Conservation (phyloP, 1,139 yeast genomes). For the Casaregolazyma suthepensis region DNA sequence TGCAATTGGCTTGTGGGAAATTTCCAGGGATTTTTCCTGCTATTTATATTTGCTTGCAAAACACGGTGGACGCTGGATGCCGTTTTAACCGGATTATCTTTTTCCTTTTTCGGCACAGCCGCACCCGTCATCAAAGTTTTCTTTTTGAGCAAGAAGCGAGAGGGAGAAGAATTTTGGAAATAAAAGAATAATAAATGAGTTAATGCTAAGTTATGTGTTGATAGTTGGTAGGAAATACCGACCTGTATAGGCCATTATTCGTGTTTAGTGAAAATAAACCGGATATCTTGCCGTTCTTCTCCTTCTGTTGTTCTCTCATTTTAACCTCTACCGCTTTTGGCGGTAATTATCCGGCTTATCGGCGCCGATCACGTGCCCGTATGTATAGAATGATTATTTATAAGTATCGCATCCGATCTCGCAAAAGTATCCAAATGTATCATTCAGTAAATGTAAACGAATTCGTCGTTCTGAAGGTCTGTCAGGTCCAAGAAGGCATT, state of each 20-base stretch:
- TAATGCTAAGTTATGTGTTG: no score
- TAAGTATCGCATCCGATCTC: not conserved
- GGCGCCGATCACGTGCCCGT: not conserved
- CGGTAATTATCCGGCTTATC: not conserved
- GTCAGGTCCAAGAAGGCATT: slow-evolving; percentile 42
- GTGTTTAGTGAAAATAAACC: no score
- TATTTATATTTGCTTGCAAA: not conserved
- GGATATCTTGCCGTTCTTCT: no score
- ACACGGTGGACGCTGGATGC: not conserved
- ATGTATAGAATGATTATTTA: not conserved
- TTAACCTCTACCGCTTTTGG: not conserved
- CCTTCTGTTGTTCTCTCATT: not conserved
- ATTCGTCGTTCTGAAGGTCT: slow-evolving; percentile 42
- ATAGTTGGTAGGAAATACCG: no score
- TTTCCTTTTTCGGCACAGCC: not conserved
- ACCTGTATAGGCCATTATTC: no score
- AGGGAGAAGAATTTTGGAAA: no score
- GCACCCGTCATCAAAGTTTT: not conserved
- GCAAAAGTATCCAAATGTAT: slow-evolving; percentile 14
- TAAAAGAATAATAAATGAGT: no score
- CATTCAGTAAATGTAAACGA: slow-evolving; percentile 36
- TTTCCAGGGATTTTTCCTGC: not conserved
- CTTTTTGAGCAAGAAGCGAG: not conserved
- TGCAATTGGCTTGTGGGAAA: not conserved
- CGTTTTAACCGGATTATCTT: not conserved